Percentiles rank a stretch among this genome's conserved stretches.
These are phyloP conservation scores for Amanita phalloides DNA, from an alignment of 768 basidiomycete species.

Conservation along the genomic window DNA sequence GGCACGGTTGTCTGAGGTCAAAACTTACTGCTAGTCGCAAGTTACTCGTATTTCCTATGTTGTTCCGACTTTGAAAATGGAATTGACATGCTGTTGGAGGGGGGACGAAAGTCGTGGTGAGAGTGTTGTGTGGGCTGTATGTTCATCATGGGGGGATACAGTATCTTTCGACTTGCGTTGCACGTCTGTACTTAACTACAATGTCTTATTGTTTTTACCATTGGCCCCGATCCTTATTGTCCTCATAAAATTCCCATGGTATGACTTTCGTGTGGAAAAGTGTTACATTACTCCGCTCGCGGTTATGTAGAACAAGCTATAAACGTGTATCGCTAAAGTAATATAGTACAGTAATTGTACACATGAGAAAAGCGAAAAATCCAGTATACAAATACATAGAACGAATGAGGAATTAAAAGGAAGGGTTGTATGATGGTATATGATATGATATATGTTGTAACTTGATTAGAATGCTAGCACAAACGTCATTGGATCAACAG, in stretches of 20 bases:
- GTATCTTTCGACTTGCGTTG: background rate
- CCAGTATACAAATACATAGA: background rate
- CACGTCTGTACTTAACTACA: background rate
- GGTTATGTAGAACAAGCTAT: background rate
- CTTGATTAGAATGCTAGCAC: background rate
- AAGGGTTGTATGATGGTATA: background rate
- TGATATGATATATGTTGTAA: no score
- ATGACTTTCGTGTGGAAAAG: background rate
- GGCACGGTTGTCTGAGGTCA: no score
- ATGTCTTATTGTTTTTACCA: conserved; percentile 4
- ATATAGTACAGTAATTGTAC: background rate
- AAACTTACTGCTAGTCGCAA: background rate
- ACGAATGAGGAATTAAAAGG: background rate
- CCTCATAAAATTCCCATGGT: background rate
- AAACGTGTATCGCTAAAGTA: background rate
- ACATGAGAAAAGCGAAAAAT: background rate
- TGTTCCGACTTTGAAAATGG: background rate
- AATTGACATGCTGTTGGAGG: background rate
- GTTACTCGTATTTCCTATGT: background rate
- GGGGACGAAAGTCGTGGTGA: background rate
- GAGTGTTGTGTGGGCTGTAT: background rate
- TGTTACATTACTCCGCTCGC: background rate
- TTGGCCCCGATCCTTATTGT: conserved; percentile 1
- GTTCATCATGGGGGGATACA: background rate
- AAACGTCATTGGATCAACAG: background rate